phyloP scores from a whole-genome alignment of 768 basidiomycete species.

The Termitomyces sp. region DNA sequence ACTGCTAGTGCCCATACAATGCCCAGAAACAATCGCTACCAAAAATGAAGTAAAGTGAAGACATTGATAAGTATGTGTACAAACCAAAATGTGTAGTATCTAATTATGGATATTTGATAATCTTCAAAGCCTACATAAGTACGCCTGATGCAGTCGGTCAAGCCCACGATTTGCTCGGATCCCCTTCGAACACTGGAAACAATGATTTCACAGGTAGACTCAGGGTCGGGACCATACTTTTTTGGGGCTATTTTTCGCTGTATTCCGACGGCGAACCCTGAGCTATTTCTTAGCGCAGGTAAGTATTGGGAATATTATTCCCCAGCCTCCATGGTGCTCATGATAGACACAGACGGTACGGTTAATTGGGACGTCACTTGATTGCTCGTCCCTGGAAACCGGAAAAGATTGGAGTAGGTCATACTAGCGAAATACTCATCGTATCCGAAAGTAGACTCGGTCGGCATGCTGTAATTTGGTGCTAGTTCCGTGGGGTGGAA shows the following conservation, averaged over 20 bases:
- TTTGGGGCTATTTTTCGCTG: not conserved
- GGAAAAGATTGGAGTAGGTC: conserved; percentile 4
- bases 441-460: not conserved
- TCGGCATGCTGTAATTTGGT: not conserved
- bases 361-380: not conserved
- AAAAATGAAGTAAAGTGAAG: not conserved
- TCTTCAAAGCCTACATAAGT: not conserved
- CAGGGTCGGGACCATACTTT: not conserved
- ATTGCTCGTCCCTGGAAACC: not conserved
- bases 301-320: not conserved
- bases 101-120: not conserved
- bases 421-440: conserved; percentile 8
- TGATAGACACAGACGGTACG: not conserved
- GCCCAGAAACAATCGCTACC: not conserved
- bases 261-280: not conserved
- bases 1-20: not conserved
- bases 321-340: not conserved
- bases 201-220: not conserved
- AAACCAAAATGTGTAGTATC: not conserved
- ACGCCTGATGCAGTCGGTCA: not conserved
- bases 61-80: not conserved
- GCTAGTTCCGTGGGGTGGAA: not conserved
- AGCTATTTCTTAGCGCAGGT: too few species aligned
- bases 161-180: not conserved
- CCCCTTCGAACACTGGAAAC: not conserved